Percentiles rank a stretch among this genome's conserved stretches.
These are phyloP conservation scores for Chondrostereum purpureum DNA, from an alignment of 1,284 basidiomycete species.

Conservation along the genomic window DNA sequence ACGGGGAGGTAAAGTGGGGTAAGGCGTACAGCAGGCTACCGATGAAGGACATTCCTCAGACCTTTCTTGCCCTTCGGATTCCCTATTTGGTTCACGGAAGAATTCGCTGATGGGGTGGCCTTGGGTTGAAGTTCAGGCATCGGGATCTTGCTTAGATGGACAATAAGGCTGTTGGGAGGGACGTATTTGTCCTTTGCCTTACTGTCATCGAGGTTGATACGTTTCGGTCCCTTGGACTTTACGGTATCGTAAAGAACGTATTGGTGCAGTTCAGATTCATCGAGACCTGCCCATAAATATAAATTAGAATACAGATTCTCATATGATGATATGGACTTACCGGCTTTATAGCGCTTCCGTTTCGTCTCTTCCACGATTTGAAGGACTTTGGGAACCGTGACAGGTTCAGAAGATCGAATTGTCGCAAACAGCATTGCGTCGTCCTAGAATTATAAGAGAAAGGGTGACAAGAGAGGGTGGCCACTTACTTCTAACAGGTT, in stretches of 20 bases:
- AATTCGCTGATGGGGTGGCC: slow-evolving; percentile 19
- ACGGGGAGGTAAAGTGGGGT: background rate
- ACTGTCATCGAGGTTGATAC: slow-evolving; percentile 63
- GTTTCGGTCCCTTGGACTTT: slow-evolving; percentile 47
- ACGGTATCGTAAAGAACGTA: slow-evolving; percentile 68
- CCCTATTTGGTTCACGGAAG: slow-evolving; percentile 16
- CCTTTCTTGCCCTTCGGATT: slow-evolving; percentile 31
- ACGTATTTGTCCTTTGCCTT: slow-evolving; percentile 45
- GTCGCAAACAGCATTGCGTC: slow-evolving; percentile 76
- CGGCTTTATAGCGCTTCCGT: slow-evolving; percentile 64
- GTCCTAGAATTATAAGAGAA: slow-evolving; percentile 38
- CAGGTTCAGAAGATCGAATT: slow-evolving; percentile 55
- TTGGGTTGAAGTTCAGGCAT: slow-evolving; percentile 75
- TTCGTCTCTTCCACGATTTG: slow-evolving; percentile 76
- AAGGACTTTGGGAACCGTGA: slow-evolving; percentile 70
- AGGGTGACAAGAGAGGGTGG: slow-evolving; percentile 1
- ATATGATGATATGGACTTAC: slow-evolving; percentile 27
- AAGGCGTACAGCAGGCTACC: background rate
- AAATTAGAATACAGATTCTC: slow-evolving; percentile 1
- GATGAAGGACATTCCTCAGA: slow-evolving; percentile 23
- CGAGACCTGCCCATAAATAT: slow-evolving; percentile 38
- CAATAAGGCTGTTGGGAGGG: slow-evolving; percentile 57
- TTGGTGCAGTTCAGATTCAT: slow-evolving; percentile 66
- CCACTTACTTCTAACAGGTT: slow-evolving; percentile 52
- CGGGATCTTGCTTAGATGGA: slow-evolving; percentile 76